phyloP scores from a whole-genome alignment of 2,329 filamentous ascomycete species.

The Aspergillus neoniger region DNA sequence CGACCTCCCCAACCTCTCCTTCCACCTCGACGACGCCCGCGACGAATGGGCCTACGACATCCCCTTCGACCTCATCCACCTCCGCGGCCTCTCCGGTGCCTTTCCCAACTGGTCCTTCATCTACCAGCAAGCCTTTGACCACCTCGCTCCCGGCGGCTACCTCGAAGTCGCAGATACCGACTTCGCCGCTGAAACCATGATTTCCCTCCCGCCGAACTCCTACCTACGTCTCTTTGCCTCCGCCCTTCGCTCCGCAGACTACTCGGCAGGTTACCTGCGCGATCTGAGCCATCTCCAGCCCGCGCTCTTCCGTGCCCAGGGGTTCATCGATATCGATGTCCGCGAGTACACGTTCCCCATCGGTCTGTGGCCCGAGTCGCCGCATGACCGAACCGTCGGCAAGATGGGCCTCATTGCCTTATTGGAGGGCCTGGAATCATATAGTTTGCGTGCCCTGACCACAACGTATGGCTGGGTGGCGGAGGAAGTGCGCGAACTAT shows the following conservation, averaged over 20 bases:
- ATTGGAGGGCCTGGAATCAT: conserved; percentile 44
- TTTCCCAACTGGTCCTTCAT: conserved; percentile 51
- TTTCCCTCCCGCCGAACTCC: conserved; percentile 28
- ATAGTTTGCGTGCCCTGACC: conserved; percentile 40
- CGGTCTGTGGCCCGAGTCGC: conserved; percentile 40
- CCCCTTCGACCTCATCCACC: conserved; percentile 53
- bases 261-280: conserved; percentile 43
- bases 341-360: conserved; percentile 42
- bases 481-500: conserved; percentile 39
- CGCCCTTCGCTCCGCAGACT: conserved; percentile 42
- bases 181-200: conserved; percentile 30
- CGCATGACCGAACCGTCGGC: conserved; percentile 38
- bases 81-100: conserved; percentile 51
- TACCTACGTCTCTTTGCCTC: conserved; percentile 37
- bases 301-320: conserved; percentile 43
- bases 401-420: conserved; percentile 46
- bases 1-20: conserved; percentile 45
- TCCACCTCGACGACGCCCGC: conserved; percentile 54
- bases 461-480: conserved; percentile 34
- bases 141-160: conserved; percentile 49
- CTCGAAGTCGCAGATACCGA: conserved; percentile 50
- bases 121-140: conserved; percentile 49
- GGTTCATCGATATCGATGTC: conserved; percentile 47
- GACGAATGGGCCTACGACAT: conserved; percentile 52
- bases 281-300: conserved; percentile 47